phyloP scores from a whole-genome alignment of 2,329 filamentous ascomycete genomes.

The Fusarium brevicatenulatum region DNA sequence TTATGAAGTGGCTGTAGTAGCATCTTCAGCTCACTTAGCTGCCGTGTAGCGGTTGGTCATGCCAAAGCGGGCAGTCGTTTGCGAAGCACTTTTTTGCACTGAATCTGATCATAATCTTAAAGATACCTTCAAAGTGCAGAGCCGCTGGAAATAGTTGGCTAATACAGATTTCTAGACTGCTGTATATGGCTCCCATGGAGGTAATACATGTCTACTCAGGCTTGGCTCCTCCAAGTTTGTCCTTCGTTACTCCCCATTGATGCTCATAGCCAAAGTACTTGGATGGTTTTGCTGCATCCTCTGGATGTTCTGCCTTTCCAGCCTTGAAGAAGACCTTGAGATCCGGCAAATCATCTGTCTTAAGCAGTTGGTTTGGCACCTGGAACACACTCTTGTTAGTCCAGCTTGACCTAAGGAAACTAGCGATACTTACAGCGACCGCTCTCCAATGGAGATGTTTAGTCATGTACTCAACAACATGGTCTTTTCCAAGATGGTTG shows the following conservation, averaged over 20 bases:
- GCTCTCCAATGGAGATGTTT: neutral
- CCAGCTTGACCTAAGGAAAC: too few relatives aligned
- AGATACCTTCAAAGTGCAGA: too few relatives aligned
- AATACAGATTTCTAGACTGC: neutral
- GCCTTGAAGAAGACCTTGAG: neutral
- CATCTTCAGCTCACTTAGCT: too few relatives aligned
- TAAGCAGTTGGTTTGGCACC: neutral
- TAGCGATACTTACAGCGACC: neutral
- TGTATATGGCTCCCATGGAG: neutral
- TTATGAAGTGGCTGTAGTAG: too few relatives aligned
- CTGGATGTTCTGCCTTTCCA: neutral
- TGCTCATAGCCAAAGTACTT: neutral
- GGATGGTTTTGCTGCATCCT: neutral
- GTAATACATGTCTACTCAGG: neutral
- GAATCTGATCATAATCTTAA: too few relatives aligned
- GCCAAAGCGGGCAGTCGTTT: too few relatives aligned
- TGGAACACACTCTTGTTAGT: rapidly evolving
- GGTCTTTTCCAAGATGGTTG: neutral
- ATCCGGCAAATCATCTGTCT: neutral
- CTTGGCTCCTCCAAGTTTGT: neutral
- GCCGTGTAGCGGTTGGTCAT: too few relatives aligned
- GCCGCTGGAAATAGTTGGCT: too few relatives aligned
- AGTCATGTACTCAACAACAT: neutral
- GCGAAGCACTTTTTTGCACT: too few relatives aligned
- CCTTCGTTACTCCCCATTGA: neutral